Evolutionary conservation across 1,284 basidiomycete genomes (phyloP).

Genomic region (Caloboletus inedulis): DNA sequence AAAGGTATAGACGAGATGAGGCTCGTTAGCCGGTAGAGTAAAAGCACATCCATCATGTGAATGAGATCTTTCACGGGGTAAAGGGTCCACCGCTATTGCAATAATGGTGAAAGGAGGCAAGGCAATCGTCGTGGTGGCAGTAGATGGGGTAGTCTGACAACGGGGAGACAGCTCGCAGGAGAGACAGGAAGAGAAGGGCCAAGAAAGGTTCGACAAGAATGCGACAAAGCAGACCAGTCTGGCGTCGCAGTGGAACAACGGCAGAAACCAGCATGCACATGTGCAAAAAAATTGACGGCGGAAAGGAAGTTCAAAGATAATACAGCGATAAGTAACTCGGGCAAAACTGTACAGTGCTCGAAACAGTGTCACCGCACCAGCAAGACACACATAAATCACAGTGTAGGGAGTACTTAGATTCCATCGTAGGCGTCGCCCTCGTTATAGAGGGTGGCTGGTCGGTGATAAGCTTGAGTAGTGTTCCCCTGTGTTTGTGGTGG

Average conservation of each 20-base stretch:
- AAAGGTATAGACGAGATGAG: conserved; percentile 35
- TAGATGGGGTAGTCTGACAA: conserved; percentile 12
- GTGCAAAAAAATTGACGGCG: neutral
- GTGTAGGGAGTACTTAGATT: conserved; percentile 38
- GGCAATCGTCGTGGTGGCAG: neutral
- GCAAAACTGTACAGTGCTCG: conserved; percentile 20
- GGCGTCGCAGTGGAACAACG: conserved; percentile 23
- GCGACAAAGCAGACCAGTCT: conserved; percentile 31
- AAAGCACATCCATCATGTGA: conserved; percentile 21
- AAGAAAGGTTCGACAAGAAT: neutral
- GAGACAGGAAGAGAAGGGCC: neutral
- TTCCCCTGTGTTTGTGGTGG: conserved; percentile 8
- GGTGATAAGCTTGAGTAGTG: conserved; percentile 18
- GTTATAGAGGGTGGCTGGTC: conserved; percentile 52
- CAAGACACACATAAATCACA: conserved; percentile 3
- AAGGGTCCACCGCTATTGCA: conserved; percentile 1
- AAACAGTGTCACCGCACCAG: conserved; percentile 9
- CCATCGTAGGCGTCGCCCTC: conserved; percentile 66
- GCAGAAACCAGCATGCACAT: conserved; percentile 23
- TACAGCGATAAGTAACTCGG: conserved; percentile 23
- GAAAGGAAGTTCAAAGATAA: conserved; percentile 17
- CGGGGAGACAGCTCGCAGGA: conserved; percentile 1
- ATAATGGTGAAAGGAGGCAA: neutral
- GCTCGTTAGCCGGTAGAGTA: conserved; percentile 33
- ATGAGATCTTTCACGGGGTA: conserved; percentile 20